phyloP scores from a whole-genome alignment of 257 asterid genomes.

The Jacaranda mimosifolia region DNA sequence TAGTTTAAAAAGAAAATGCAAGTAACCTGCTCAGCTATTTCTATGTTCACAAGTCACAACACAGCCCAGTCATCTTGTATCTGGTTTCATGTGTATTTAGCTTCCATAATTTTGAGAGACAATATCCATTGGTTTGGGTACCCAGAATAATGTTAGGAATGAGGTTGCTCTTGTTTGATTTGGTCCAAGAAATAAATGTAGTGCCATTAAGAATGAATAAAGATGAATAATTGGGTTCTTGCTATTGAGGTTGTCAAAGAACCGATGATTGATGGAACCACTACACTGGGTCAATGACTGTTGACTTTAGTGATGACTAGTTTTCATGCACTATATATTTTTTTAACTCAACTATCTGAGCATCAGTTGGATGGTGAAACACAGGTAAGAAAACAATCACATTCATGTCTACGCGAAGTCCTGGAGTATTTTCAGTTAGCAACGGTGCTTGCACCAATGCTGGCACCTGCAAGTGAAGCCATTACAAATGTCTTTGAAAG shows the following conservation, averaged over 20 bases:
- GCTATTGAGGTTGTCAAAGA: constrained; percentile 19
- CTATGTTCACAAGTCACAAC: constrained; percentile 11
- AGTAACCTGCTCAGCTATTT: constrained; percentile 10
- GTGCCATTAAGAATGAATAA: neutral
- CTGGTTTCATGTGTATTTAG: constrained; percentile 5
- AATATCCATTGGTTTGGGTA: neutral
- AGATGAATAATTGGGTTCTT: neutral
- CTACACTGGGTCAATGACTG: constrained; percentile 10
- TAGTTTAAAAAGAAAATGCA: neutral
- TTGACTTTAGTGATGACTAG: neutral
- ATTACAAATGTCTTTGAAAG: constrained; percentile 72
- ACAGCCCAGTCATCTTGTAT: neutral
- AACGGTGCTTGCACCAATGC: constrained; percentile 50
- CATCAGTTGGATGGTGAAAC: constrained; percentile 31
- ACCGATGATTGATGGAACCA: neutral
- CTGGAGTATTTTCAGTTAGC: constrained; percentile 57
- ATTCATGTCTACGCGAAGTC: constrained; percentile 65
- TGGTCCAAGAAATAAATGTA: neutral
- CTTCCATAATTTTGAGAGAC: neutral
- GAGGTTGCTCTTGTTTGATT: neutral
- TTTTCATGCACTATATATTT: neutral
- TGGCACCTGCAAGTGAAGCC: constrained; percentile 82
- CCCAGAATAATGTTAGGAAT: neutral
- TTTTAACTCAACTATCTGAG: neutral
- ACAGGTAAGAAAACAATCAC: constrained; percentile 85